Conservation (phyloP, 2,329 filamentous ascomycete genomes). For the Hymenoscyphus albidus region DNA sequence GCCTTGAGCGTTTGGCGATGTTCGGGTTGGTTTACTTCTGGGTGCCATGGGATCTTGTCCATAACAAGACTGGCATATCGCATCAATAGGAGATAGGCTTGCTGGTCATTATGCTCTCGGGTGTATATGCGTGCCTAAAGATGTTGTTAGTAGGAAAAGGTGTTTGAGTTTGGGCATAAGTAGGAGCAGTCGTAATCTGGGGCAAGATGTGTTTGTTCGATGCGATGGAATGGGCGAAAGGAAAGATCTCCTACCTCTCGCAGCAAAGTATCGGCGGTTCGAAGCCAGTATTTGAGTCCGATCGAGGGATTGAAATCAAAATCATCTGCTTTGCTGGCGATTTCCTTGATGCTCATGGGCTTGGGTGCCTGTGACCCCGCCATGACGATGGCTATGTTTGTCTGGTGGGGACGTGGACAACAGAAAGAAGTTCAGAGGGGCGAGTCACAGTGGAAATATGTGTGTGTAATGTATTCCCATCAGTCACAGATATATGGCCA, state of each 20-base stretch:
- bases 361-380: slow-evolving; percentile 29
- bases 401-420: background rate
- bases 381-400: slow-evolving; percentile 23
- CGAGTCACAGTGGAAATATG: background rate
- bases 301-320: slow-evolving; percentile 79
- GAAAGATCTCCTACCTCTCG: slow-evolving; percentile 61
- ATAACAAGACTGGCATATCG: slow-evolving; percentile 84
- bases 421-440: too few species aligned
- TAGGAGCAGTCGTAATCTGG: too few species aligned
- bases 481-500: background rate
- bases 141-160: slow-evolving; percentile 1
- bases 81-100: slow-evolving; percentile 88
- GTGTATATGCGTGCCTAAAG: slow-evolving; percentile 77
- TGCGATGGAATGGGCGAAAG: too few species aligned
- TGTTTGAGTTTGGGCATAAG: too few species aligned
- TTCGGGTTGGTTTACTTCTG: slow-evolving; percentile 57
- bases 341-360: slow-evolving; percentile 73
- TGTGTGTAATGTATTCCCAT: background rate
- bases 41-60: slow-evolving; percentile 69
- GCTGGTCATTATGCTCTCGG: slow-evolving; percentile 77
- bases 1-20: slow-evolving; percentile 44
- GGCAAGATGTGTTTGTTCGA: too few species aligned
- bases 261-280: slow-evolving; percentile 73
- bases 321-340: slow-evolving; percentile 69
- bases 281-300: slow-evolving; percentile 74